These are phyloP conservation scores for Lunularia cruciata DNA, from an alignment of 225 moss, liverwort and hornwort genomes.

Conservation along the genomic window DNA sequence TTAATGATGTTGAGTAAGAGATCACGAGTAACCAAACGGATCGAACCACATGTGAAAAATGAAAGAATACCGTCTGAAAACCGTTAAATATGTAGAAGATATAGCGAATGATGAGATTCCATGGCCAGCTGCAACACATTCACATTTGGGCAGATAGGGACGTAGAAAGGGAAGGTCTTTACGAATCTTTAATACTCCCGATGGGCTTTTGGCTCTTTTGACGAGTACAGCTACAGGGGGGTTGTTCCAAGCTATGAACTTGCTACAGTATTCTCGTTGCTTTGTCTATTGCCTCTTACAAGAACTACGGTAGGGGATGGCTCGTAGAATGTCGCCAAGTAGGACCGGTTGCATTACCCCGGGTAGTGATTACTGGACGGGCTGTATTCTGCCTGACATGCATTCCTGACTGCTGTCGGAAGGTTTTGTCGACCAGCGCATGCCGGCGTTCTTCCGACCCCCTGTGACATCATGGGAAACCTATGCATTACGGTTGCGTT, in stretches of 20 bases:
- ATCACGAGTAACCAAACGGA: too few species aligned
- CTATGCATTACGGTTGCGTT: background rate
- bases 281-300: too few species aligned
- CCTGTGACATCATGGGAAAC: background rate
- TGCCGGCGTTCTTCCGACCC: background rate
- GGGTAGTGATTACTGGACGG: background rate
- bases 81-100: background rate
- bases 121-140: background rate
- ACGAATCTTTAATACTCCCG: background rate
- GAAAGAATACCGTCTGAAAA: conserved; percentile 15
- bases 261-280: too few species aligned
- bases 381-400: background rate
- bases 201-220: background rate
- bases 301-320: too few species aligned
- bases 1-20: too few species aligned
- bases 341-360: background rate
- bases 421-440: conserved; percentile 3
- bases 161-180: background rate
- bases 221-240: background rate
- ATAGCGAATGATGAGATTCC: background rate
- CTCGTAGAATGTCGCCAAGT: too few species aligned
- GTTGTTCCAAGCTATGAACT: too few species aligned
- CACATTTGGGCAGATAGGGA: background rate
- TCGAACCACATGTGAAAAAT: too few species aligned
- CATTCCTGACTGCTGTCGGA: conserved; percentile 2